Base-by-base conservation (phyloP, 1,139 yeast species). In the Pichia sp. region DNA sequence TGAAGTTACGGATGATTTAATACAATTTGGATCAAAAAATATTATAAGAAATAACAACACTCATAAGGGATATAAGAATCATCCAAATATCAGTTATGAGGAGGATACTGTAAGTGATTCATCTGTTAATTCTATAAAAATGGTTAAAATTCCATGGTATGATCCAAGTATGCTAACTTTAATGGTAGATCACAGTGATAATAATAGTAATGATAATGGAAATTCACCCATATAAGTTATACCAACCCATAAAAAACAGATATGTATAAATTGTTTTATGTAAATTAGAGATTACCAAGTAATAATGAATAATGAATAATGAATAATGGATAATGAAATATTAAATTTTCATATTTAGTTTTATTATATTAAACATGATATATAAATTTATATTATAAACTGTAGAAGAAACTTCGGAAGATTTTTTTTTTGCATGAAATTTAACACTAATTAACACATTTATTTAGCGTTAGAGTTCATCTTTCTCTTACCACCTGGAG, bases 401-500 rank as follows among this genome's bases (percentile, higher is more conserved):
- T 10, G 23, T 31, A 31, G 12, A 31, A 9, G 34, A 20, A 8
- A 10, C 34, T n/a, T 9, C 10, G 8, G 29, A 8, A 8, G 16
- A 31, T 9, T 22, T 24, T 8, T 33, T 33, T 33, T 33, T 16
- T 16, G 16, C 16, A 16, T 16, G 16, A 16, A 16, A 16, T 16
- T 16, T 16, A 16, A 16, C 16, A 28, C 31, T 35, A 23, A 37
- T 40, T 35, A 29, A 33, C 32, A 35, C 36, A 34, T 42, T 53
- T 53, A 52, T 51, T 51, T 48, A 48, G 57, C 57, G 51, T 55
- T 55, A 45, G 96, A 94, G 94, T 90, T 90, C 82, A 89, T 83
- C 80, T 84, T 87, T 86, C 97, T 89, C 87, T 89, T 90, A 47
- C 63, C 64, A 79, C 97, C 97, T 83, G 87, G 86, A 72, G 94